Percentiles rank a stretch among this genome's conserved stretches.
Conservation (phyloP, 805 yeast species). For the Pichia heedii region DNA sequence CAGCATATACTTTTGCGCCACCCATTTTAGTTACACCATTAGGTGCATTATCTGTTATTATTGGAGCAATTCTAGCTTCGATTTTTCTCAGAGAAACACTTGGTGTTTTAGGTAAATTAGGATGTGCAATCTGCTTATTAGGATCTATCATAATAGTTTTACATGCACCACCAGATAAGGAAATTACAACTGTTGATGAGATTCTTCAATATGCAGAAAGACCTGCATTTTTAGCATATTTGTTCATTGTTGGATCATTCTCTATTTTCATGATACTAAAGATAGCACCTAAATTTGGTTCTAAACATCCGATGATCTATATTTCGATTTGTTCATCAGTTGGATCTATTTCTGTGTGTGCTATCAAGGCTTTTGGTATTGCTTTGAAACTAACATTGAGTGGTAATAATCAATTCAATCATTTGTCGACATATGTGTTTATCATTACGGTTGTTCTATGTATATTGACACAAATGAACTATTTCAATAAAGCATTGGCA, state of each 20-base stretch:
- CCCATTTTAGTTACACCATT: slow-evolving; percentile 87
- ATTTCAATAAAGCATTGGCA: slow-evolving; percentile 86
- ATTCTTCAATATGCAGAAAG: slow-evolving; percentile 69
- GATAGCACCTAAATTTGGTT: slow-evolving; percentile 74
- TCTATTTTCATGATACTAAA: slow-evolving; percentile 72
- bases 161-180: slow-evolving; percentile 94
- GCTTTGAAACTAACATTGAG: slow-evolving; percentile 76
- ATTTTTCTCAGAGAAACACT: slow-evolving; percentile 76
- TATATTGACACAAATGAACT: slow-evolving; percentile 86
- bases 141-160: slow-evolving; percentile 83
- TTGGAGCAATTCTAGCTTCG: slow-evolving; percentile 87
- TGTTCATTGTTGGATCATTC: slow-evolving; percentile 52
- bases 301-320: slow-evolving; percentile 78
- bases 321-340: slow-evolving; percentile 84
- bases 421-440: slow-evolving; percentile 76
- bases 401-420: slow-evolving; percentile 84
- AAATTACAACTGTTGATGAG: slow-evolving; percentile 80
- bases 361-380: slow-evolving; percentile 89
- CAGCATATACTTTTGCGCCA: slow-evolving; percentile 93
- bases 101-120: slow-evolving; percentile 83
- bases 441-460: slow-evolving; percentile 69
- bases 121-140: slow-evolving; percentile 82
- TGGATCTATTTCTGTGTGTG: slow-evolving; percentile 85
- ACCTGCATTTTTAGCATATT: slow-evolving; percentile 68
- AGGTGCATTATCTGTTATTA: slow-evolving; percentile 84